Evolutionary conservation across 2,329 filamentous ascomycete genomes (phyloP).

Genomic region (Cryphonectria japonica): DNA sequence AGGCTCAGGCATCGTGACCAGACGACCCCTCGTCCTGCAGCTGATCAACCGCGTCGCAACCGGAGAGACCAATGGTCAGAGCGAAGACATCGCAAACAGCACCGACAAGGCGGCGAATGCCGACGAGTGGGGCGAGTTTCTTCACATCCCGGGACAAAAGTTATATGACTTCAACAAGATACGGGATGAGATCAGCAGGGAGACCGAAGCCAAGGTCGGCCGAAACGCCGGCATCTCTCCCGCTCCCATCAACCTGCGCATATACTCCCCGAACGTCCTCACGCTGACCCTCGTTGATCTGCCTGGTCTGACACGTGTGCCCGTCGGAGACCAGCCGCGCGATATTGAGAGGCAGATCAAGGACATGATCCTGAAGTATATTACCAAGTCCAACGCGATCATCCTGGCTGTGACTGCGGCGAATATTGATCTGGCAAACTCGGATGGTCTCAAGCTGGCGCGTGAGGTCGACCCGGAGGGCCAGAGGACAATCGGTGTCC

Average conservation of each 20-base stretch:
- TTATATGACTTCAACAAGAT: constrained; percentile 97
- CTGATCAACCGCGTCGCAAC: constrained; percentile 81
- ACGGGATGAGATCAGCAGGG: constrained; percentile 92
- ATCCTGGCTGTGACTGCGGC: constrained; percentile 95
- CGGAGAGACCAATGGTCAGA: constrained; percentile 72
- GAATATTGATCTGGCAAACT: constrained; percentile 98
- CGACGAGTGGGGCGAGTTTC: constrained; percentile 94
- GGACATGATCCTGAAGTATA: constrained; percentile 96
- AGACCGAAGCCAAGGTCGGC: constrained; percentile 68
- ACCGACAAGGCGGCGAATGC: constrained; percentile 86
- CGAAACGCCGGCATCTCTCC: constrained; percentile 98
- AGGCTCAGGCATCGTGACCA: constrained; percentile 95
- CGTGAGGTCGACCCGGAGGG: constrained; percentile 96
- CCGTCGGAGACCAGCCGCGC: constrained; percentile 94
- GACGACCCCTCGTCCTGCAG: constrained; percentile 93
- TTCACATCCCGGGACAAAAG: constrained; percentile 89
- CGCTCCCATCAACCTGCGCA: constrained; percentile 96
- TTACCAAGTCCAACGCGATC: constrained; percentile 98
- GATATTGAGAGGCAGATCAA: constrained; percentile 99
- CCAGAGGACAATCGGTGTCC: constrained; percentile 90
- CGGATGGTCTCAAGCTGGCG: constrained; percentile 93
- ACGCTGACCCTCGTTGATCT: constrained; percentile 96
- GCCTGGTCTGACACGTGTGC: constrained; percentile 94
- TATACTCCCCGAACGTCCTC: constrained; percentile 95
- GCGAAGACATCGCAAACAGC: constrained; percentile 65